Evolutionary conservation across 371 early-diverging fungal genomes (phyloP), one percentile per base, ranked within the genome.

Genomic region (Caulochytrium protostelioides): DNA sequence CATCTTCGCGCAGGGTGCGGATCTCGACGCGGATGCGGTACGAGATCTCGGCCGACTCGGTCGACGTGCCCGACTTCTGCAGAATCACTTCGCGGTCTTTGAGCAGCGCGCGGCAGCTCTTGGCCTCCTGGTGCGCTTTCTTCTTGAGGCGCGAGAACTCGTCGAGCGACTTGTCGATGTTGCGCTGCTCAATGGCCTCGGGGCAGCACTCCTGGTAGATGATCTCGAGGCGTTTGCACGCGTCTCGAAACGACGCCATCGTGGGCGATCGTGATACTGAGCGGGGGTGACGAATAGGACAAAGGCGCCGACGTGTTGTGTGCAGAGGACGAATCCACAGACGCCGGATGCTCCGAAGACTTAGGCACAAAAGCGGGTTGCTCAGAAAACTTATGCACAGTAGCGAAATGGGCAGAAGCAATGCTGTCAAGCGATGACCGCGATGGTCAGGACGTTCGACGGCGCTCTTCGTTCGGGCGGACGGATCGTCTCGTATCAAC

Each of bases 201-300:
- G 65, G 63, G 5, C 44, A 50, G 46, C 63, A 62, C 7, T 47
- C 55, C 12, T 58, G 54, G 44, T 61, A 53, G 22, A 68, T 65
- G 20, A 59, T 38, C 29, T 65, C 48, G 9, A 68, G 59, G 13
- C 65, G 50, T 32, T 41, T 32, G 46, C 61, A 53, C 30, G 69
- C 69, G 46, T 65, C 65, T 17, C 63, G 50, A 57, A 65, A 57
- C 15, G 30, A 30, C 24, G 55, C 24, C 55, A 54, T 54, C 10
- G 35, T n/a, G n/a, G n/a, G n/a, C n/a, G n/a, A n/a, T 41, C n/a
- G 22, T 29, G 21, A 37, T 17, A 32, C 9, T 34, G 15, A 34
- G 16, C 14, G 30, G n/a, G n/a, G n/a, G n/a, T n/a, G n/a, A n/a
- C n/a, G n/a, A n/a, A n/a, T n/a, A n/a, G n/a, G n/a, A n/a, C n/a